Percentiles rank a stretch among this genome's conserved stretches.
phyloP scores from a whole-genome alignment of 2,329 filamentous ascomycete genomes.

The Pseudocercospora musae region DNA sequence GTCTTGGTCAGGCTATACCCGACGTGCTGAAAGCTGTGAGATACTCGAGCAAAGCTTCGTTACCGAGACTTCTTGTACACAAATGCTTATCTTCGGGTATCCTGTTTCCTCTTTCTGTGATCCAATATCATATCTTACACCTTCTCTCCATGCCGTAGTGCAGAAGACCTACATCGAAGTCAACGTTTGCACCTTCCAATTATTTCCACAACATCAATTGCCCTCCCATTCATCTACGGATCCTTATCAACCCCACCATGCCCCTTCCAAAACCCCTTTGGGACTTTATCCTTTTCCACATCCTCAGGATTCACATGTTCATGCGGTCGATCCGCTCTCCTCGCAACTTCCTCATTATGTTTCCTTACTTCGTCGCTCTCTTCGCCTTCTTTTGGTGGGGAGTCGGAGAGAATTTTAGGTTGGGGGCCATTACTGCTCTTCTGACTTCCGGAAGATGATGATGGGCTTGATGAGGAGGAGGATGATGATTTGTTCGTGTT shows the following conservation, averaged over 20 bases:
- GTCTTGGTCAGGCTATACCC: no score
- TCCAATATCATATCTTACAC: neutral
- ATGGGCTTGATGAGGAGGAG: neutral
- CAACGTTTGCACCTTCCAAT: no score
- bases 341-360: slow-evolving; percentile 43
- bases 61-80: neutral
- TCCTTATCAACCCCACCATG: neutral
- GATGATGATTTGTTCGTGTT: neutral
- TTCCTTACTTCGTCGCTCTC: slow-evolving; percentile 13
- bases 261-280: slow-evolving; percentile 6
- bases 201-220: no score
- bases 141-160: no score
- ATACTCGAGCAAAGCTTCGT: neutral
- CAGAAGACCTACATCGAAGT: no score
- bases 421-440: slow-evolving; percentile 1
- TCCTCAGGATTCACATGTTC: slow-evolving; percentile 9
- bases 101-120: neutral
- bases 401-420: slow-evolving; percentile 13
- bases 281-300: slow-evolving; percentile 6
- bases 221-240: neutral
- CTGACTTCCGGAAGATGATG: neutral
- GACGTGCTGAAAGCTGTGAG: no score
- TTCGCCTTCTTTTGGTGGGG: slow-evolving; percentile 5
- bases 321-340: slow-evolving; percentile 40
- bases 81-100: neutral